Evolutionary conservation across 1,284 basidiomycete species (phyloP), one percentile per base, ranked within the genome.

Genomic region (Naganishia sp.): DNA sequence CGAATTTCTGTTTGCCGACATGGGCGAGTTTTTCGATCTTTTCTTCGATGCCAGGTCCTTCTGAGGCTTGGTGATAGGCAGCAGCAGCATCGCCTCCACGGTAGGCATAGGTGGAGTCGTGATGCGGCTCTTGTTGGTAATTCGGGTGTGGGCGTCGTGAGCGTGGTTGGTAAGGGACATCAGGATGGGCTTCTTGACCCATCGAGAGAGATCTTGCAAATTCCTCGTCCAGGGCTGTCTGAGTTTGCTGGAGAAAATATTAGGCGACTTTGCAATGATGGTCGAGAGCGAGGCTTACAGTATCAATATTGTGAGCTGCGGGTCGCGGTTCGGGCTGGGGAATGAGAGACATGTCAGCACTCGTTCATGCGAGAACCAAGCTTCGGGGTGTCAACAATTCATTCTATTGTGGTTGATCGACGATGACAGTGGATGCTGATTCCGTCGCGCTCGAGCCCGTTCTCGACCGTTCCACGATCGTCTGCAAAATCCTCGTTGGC

Each of bases 1-100:
- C 67, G 31, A 68, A 66, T 46, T 58, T 68, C 21, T 68, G 63
- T 55, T 68, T 68, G 4, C 67, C 67, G 15, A 54, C 67, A 39
- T 65, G 53, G 3, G 67, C 64, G 39, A 65, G 50, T 50, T 66
- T 68, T 10, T 58, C 67, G 35, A 68, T 43, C 42, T 63, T 68
- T 28, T 68, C 67, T 32, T 68, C 67, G 25, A 68, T 50, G 1
- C 51, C 53, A n/a, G 61, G 55, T 18, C 51, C 51, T 50, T 47
- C 50, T 1, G 41, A 21, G 2, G 45, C 25, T 11, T 47, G 43
- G 17, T 42, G 28, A 39, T 39, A 39, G 13, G 35, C 35, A 3
- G 41, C 35, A 3, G 41, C 52, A 7, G 41, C 64, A 10, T 55
- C 56, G 18, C 54, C 57, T 10, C 51, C 53, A 3, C 53, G 51